phyloP scores from a whole-genome alignment of 2,329 filamentous ascomycete genomes.

The Podosphaera aphanis region DNA sequence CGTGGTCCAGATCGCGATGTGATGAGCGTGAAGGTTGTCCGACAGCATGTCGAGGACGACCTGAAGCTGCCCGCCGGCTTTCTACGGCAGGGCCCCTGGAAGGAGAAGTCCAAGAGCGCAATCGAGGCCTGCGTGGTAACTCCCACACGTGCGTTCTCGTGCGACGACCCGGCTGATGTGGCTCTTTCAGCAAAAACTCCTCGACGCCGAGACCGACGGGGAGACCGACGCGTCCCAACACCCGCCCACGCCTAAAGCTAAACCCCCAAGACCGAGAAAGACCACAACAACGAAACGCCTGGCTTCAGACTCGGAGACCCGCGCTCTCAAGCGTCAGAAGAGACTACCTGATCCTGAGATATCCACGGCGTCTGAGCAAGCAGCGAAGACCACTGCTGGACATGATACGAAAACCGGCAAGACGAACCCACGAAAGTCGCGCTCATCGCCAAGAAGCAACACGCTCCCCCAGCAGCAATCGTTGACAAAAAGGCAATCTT shows the following conservation, averaged over 20 bases:
- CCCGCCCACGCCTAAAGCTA: constrained; percentile 20
- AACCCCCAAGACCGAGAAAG: too few relatives aligned
- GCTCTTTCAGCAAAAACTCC: constrained; percentile 1
- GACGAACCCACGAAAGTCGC: too few relatives aligned
- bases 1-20: constrained; percentile 18
- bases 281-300: constrained; percentile 7
- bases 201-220: constrained; percentile 2
- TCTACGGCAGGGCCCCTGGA: constrained; percentile 28
- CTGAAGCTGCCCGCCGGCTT: constrained; percentile 27
- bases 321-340: too few relatives aligned
- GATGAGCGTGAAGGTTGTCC: constrained; percentile 33
- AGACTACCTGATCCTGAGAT: too few relatives aligned
- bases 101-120: constrained; percentile 31
- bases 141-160: background rate
- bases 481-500: constrained; percentile 11
- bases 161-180: background rate
- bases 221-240: constrained; percentile 17
- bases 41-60: constrained; percentile 26
- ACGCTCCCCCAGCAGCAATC: too few relatives aligned
- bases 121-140: constrained; percentile 22
- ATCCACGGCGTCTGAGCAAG: too few relatives aligned
- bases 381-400: too few relatives aligned
- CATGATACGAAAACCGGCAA: too few relatives aligned
- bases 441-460: too few relatives aligned
- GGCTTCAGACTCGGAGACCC: too few relatives aligned